Conservation (phyloP, 108 stramenopile species). For the Parietichytrium sp. region DNA sequence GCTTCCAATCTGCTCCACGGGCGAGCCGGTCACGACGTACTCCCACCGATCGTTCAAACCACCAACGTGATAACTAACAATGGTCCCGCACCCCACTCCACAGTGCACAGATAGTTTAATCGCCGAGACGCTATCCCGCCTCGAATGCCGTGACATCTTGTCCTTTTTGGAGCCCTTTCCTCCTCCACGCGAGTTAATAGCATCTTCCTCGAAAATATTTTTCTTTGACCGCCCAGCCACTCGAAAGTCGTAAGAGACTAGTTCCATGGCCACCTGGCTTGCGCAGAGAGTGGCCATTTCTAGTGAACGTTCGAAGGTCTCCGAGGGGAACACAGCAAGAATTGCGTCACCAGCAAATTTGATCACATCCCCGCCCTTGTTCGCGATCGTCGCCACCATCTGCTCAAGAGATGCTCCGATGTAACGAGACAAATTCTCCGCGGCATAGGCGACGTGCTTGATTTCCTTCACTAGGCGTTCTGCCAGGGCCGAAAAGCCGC, state of each 20-base stretch:
- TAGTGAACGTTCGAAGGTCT: background rate
- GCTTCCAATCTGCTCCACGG: slow-evolving; percentile 37
- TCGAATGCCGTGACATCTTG: too few species aligned
- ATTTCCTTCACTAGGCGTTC: slow-evolving; percentile 52
- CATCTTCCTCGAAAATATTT: too few species aligned
- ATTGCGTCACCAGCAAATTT: slow-evolving; percentile 66
- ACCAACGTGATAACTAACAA: background rate
- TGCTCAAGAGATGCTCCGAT: slow-evolving; percentile 54
- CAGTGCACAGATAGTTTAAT: slow-evolving; percentile 7
- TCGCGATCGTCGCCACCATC: slow-evolving; percentile 53
- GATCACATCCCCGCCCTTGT: slow-evolving; percentile 60
- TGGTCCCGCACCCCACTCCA: background rate
- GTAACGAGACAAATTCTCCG: slow-evolving; percentile 52
- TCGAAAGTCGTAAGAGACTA: background rate
- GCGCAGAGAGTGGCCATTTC: slow-evolving; percentile 11
- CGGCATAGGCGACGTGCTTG: slow-evolving; percentile 45
- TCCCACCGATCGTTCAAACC: slow-evolving; percentile 47
- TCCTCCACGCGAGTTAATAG: too few species aligned
- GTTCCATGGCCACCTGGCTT: background rate
- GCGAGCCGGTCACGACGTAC: slow-evolving; percentile 41
- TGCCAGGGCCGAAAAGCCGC: slow-evolving; percentile 54
- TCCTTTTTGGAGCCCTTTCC: too few species aligned
- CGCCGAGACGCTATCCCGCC: too few species aligned
- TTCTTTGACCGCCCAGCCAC: too few species aligned
- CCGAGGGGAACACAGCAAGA: slow-evolving; percentile 57